Evolutionary conservation across 352 stramenopile species (phyloP).

Genomic region (Globisporangium rhizosaccharum): DNA sequence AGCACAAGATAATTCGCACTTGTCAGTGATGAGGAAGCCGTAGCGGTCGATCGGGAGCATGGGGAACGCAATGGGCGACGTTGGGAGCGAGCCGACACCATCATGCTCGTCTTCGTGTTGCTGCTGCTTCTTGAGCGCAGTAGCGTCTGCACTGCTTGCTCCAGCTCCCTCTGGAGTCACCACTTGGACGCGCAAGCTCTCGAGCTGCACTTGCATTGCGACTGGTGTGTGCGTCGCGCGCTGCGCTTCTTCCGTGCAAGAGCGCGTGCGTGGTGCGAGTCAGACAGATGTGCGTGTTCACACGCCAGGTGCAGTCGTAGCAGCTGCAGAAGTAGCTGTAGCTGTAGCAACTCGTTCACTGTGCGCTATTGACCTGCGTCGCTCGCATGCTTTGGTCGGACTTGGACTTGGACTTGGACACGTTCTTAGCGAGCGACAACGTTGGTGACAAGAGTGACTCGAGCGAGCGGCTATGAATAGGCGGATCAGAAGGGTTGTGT

Average conservation of each 20-base stretch:
- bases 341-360: too few relatives aligned
- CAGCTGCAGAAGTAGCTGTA: too few relatives aligned
- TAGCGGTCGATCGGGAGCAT: constrained; percentile 61
- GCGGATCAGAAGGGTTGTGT: too few relatives aligned
- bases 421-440: too few relatives aligned
- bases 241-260: too few relatives aligned
- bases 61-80: constrained; percentile 38
- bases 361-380: too few relatives aligned
- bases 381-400: too few relatives aligned
- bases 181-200: constrained; percentile 10
- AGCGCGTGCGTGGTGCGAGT: background rate
- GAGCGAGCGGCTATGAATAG: too few relatives aligned
- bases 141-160: background rate
- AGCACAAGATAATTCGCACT: constrained; percentile 23
- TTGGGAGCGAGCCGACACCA: constrained; percentile 1
- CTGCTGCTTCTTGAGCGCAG: constrained; percentile 19
- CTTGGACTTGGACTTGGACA: too few relatives aligned
- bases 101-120: constrained; percentile 1
- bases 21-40: constrained; percentile 69
- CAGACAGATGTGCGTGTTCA: background rate
- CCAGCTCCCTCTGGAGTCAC: constrained; percentile 3
- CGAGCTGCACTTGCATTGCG: constrained; percentile 11
- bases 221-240: background rate
- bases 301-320: too few relatives aligned
- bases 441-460: too few relatives aligned